Percentiles rank a stretch among this genome's conserved stretches.
These are phyloP conservation scores for Xerocomellus amylosporus DNA, from an alignment of 768 basidiomycete species.

Conservation along the genomic window DNA sequence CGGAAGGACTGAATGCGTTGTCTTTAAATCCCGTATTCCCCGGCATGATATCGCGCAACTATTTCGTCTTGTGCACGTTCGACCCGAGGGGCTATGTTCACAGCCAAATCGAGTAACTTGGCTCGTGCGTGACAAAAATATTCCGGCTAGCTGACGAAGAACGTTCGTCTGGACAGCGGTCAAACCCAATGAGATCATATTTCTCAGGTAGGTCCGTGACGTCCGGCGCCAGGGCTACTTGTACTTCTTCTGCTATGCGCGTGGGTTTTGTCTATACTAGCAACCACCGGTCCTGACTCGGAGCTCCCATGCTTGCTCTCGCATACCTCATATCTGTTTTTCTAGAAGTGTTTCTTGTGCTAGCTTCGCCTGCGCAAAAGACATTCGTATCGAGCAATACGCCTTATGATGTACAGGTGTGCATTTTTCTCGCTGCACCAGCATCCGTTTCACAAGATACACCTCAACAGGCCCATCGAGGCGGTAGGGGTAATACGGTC, in stretches of 20 bases:
- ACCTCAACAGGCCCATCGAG: slow-evolving; percentile 60
- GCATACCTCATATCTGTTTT: slow-evolving; percentile 8
- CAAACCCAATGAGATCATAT: slow-evolving; percentile 15
- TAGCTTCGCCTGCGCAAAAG: slow-evolving; percentile 30
- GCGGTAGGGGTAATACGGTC: slow-evolving; percentile 69
- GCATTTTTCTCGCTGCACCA: background rate
- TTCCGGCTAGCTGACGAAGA: slow-evolving; percentile 9
- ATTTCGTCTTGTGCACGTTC: slow-evolving; percentile 18
- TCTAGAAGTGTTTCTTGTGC: slow-evolving; percentile 10
- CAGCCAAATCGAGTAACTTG: slow-evolving; percentile 23
- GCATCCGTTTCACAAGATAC: slow-evolving; percentile 6
- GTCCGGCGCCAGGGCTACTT: background rate
- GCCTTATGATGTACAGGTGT: slow-evolving; percentile 53
- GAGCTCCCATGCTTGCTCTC: slow-evolving; percentile 14
- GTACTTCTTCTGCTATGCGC: background rate
- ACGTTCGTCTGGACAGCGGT: slow-evolving; percentile 32
- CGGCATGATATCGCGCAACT: background rate
- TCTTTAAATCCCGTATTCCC: background rate
- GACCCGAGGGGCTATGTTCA: background rate
- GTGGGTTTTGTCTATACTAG: background rate
- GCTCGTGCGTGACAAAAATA: background rate
- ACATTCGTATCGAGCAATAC: slow-evolving; percentile 21
- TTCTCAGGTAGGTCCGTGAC: background rate
- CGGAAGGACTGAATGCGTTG: background rate
- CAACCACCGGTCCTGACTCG: background rate